phyloP scores from a whole-genome alignment of 768 basidiomycete genomes.

The Phaffia australis region DNA sequence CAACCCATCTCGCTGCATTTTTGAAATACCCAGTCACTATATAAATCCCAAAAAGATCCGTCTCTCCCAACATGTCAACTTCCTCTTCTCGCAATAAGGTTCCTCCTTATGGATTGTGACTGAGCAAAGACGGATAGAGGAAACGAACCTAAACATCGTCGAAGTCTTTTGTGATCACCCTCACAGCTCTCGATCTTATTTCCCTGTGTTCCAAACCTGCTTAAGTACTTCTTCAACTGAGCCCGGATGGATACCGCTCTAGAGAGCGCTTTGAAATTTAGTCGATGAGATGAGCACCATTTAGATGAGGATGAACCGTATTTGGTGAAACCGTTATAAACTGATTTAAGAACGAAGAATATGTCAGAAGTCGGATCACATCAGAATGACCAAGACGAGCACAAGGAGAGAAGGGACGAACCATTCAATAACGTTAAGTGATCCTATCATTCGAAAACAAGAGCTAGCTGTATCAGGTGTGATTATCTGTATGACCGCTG shows the following conservation, averaged over 20 bases:
- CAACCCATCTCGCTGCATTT: conserved; percentile 73
- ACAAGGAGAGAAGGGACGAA: conserved; percentile 33
- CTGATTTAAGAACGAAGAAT: background rate
- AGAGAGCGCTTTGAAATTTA: conserved; percentile 89
- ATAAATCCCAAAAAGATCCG: too few species aligned
- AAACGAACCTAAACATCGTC: conserved; percentile 58
- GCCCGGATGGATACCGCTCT: conserved; percentile 85
- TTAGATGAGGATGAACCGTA: conserved; percentile 63
- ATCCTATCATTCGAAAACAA: conserved; percentile 48
- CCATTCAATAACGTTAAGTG: conserved; percentile 91
- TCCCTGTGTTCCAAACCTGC: conserved; percentile 52
- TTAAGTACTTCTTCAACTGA: conserved; percentile 92
- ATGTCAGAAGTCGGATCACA: too few species aligned
- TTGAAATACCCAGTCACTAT: conserved; percentile 39
- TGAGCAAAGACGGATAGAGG: background rate
- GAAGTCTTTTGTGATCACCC: conserved; percentile 68
- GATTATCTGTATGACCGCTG: background rate
- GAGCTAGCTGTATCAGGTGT: background rate
- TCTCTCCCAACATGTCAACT: too few species aligned
- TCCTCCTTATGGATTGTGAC: too few species aligned
- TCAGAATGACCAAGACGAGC: background rate
- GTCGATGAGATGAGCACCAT: conserved; percentile 85
- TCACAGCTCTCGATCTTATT: conserved; percentile 75
- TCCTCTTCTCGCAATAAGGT: too few species aligned
- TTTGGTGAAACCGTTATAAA: conserved; percentile 78